Percentiles rank a stretch among this genome's conserved stretches.
Evolutionary conservation across 2,329 filamentous ascomycete species (phyloP).

Genomic region (Ophiocordyceps robertsii): DNA sequence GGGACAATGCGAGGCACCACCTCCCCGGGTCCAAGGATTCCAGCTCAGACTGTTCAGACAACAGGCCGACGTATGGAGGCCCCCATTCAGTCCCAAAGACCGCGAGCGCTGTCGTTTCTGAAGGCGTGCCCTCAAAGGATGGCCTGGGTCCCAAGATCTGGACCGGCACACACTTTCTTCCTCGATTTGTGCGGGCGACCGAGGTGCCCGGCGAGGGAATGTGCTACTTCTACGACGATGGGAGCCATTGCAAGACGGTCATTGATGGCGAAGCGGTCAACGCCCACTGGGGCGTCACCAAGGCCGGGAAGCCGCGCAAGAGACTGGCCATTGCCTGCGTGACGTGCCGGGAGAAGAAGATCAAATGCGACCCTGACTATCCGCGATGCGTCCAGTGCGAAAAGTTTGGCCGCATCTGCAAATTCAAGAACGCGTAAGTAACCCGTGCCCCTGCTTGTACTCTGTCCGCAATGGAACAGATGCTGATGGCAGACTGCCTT

Average conservation of each 20-base stretch:
- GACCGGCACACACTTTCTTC: conserved; percentile 54
- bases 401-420: conserved; percentile 77
- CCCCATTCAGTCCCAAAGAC: neutral
- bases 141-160: conserved; percentile 54
- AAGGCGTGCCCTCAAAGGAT: conserved; percentile 39
- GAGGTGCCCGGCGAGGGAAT: conserved; percentile 66
- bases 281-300: conserved; percentile 85
- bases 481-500: conserved; percentile 2
- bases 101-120: conserved; percentile 17
- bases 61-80: conserved; percentile 8
- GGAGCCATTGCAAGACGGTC: conserved; percentile 65
- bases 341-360: conserved; percentile 92
- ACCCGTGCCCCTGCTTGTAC: too few species aligned
- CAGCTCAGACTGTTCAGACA: conserved; percentile 13
- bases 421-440: conserved; percentile 74
- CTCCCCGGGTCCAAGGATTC: conserved; percentile 22
- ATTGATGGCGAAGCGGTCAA: conserved; percentile 83
- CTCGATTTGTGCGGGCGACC: conserved; percentile 48
- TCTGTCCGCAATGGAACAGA: neutral
- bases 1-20: conserved; percentile 21
- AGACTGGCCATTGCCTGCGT: conserved; percentile 84
- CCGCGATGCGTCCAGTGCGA: conserved; percentile 85
- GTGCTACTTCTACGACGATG: conserved; percentile 80
- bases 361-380: conserved; percentile 84
- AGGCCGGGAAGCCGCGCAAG: conserved; percentile 87